phyloP scores from a whole-genome alignment of 2,329 filamentous ascomycete genomes.

The Trichoderma gracile region DNA sequence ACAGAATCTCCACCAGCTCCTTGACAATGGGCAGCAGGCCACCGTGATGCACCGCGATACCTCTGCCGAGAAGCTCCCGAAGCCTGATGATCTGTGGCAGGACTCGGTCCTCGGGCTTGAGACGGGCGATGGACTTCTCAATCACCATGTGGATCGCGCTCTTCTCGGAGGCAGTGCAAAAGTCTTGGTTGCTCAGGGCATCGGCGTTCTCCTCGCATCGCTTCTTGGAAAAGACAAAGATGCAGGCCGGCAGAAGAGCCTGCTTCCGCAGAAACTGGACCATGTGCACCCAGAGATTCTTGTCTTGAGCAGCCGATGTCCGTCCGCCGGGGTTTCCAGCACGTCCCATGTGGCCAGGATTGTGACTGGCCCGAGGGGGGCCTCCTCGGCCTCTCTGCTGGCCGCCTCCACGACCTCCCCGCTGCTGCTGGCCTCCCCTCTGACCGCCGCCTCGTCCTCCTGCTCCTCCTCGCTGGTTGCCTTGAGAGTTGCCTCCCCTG shows the following conservation, averaged over 20 bases:
- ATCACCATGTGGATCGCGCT: slow-evolving; percentile 97
- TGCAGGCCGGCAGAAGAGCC: slow-evolving; percentile 84
- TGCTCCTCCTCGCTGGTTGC: slow-evolving; percentile 32
- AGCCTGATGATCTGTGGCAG: slow-evolving; percentile 92
- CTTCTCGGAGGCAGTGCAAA: slow-evolving; percentile 90
- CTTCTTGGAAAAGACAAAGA: slow-evolving; percentile 99
- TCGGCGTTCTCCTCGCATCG: slow-evolving; percentile 96
- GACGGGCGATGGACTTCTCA: slow-evolving; percentile 85
- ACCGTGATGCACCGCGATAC: slow-evolving; percentile 94
- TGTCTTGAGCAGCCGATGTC: slow-evolving; percentile 89
- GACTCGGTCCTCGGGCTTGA: slow-evolving; percentile 85
- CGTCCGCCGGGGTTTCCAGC: slow-evolving; percentile 82
- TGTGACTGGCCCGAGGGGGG: slow-evolving; percentile 60
- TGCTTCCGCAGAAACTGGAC: slow-evolving; percentile 89
- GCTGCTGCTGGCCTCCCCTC: slow-evolving; percentile 46
- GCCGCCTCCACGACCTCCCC: slow-evolving; percentile 44
- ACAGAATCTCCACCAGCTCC: slow-evolving; percentile 94
- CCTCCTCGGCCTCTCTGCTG: slow-evolving; percentile 55
- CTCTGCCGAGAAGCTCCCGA: slow-evolving; percentile 79
- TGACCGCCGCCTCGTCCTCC: slow-evolving; percentile 50
- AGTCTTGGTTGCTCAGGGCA: slow-evolving; percentile 91
- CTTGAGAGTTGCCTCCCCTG: slow-evolving; percentile 43
- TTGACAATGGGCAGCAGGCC: slow-evolving; percentile 95
- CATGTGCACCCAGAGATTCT: slow-evolving; percentile 93
- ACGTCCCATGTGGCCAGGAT: slow-evolving; percentile 83